These are phyloP conservation scores for Vaccinium macrocarpon DNA, from an alignment of 148 eudicot genomes.

Conservation along the genomic window DNA sequence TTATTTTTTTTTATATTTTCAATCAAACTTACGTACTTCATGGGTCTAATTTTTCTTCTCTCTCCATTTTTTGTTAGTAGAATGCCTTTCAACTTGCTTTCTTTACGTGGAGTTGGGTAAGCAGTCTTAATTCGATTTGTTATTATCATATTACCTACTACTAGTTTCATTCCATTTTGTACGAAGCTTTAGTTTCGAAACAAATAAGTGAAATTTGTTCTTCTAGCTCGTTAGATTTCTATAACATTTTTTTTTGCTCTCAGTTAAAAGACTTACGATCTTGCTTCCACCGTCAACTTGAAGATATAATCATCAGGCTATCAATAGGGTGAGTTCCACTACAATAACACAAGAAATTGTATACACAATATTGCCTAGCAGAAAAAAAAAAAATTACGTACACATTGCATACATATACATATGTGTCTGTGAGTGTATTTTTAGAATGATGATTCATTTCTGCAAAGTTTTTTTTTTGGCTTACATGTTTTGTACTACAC, in stretches of 20 bases:
- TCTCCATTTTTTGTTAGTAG: conserved; percentile 11
- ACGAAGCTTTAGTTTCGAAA: neutral
- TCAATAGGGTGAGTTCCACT: conserved; percentile 15
- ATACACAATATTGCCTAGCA: no score
- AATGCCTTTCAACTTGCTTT: conserved; percentile 41
- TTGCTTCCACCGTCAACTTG: conserved; percentile 23
- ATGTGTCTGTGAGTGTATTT: neutral
- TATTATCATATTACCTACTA: neutral
- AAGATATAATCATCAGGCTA: conserved; percentile 12
- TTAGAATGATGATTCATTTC: neutral
- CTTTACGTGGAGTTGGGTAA: conserved; percentile 30
- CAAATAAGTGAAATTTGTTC: neutral
- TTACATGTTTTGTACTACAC: neutral
- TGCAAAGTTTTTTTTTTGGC: neutral
- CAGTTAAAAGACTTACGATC: conserved; percentile 40
- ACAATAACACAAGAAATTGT: no score
- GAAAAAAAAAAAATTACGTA: no score
- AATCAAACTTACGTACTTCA: neutral
- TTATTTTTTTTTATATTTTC: no score
- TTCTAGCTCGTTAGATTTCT: neutral
- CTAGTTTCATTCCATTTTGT: neutral
- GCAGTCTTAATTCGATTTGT: neutral
- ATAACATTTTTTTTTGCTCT: neutral
- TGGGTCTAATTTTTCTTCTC: neutral
- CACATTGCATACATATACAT: no score